Conservation (phyloP, 139 green algal genomes). For the Chlorella sp. region DNA sequence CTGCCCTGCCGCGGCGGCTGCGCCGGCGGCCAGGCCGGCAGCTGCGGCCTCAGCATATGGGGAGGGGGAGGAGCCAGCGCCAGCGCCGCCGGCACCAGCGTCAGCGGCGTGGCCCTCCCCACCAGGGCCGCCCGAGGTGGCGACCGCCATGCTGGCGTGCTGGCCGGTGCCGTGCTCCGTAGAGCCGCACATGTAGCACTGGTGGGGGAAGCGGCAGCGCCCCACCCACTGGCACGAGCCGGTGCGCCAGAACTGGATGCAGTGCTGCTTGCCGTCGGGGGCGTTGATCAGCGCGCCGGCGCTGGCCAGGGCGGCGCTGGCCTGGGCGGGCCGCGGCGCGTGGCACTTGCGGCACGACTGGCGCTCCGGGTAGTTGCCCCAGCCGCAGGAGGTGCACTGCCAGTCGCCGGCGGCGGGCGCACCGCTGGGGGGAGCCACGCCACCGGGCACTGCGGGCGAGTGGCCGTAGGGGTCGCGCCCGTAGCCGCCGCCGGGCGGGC, state of each 20-base stretch:
- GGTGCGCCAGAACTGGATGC: constrained; percentile 35
- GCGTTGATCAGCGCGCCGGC: too few species aligned
- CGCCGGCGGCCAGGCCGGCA: neutral
- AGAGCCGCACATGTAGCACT: constrained; percentile 34
- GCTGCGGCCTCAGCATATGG: neutral
- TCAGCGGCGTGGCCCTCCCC: too few species aligned
- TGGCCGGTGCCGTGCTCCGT: constrained; percentile 25
- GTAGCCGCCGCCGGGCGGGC: neutral
- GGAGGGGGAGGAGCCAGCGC: neutral
- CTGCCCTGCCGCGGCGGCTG: neutral
- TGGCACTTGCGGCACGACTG: too few species aligned
- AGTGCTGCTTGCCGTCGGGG: constrained; percentile 31
- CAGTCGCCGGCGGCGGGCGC: too few species aligned
- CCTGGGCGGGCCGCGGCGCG: too few species aligned
- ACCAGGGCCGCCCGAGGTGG: neutral
- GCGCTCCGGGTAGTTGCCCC: too few species aligned
- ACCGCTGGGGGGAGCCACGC: too few species aligned
- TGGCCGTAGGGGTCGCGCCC: constrained; percentile 20
- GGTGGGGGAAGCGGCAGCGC: constrained; percentile 35
- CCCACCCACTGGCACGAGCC: constrained; percentile 27
- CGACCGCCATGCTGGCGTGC: too few species aligned
- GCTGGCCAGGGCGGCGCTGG: too few species aligned
- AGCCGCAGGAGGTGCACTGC: too few species aligned
- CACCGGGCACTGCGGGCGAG: neutral
- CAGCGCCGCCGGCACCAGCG: neutral